phyloP scores from a whole-genome alignment of 2,329 filamentous ascomycete species.

The Coniochaeta sp. region DNA sequence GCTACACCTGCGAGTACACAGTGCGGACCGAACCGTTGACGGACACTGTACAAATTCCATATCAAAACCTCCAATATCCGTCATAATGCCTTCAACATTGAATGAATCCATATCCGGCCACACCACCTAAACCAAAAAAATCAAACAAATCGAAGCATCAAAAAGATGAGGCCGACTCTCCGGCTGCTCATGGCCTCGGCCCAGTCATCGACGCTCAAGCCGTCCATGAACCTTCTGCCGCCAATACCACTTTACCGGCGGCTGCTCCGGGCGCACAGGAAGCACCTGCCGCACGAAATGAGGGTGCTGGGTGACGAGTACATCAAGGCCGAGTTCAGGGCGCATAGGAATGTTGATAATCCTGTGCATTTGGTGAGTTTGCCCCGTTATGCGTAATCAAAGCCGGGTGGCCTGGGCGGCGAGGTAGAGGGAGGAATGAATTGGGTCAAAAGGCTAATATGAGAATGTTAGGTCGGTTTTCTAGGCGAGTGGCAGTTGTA shows the following conservation, averaged over 20 bases:
- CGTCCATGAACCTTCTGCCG: slow-evolving; percentile 52
- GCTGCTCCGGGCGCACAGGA: slow-evolving; percentile 78
- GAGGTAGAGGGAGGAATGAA: too few species aligned
- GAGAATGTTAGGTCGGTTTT: slow-evolving; percentile 73
- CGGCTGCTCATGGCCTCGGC: neutral
- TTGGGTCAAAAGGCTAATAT: neutral
- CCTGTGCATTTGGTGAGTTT: slow-evolving; percentile 74
- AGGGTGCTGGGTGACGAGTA: slow-evolving; percentile 86
- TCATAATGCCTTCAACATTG: too few species aligned
- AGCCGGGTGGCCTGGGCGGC: too few species aligned
- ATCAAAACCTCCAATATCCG: too few species aligned
- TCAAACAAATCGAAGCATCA: too few species aligned
- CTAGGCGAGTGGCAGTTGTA: slow-evolving; percentile 95
- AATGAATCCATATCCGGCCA: too few species aligned
- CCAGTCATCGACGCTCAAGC: neutral
- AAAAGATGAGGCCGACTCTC: neutral
- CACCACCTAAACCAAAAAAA: too few species aligned
- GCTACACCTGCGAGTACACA: too few species aligned
- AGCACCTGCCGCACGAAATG: slow-evolving; percentile 65
- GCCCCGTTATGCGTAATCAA: too few species aligned
- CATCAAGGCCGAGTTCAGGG: slow-evolving; percentile 85
- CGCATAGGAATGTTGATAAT: slow-evolving; percentile 79
- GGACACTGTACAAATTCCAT: too few species aligned
- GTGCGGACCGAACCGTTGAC: too few species aligned
- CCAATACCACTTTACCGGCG: slow-evolving; percentile 87